Evolutionary conservation across 805 yeast species (phyloP), one percentile per base, ranked within the genome.

Genomic region (Yarrowia sp.): DNA sequence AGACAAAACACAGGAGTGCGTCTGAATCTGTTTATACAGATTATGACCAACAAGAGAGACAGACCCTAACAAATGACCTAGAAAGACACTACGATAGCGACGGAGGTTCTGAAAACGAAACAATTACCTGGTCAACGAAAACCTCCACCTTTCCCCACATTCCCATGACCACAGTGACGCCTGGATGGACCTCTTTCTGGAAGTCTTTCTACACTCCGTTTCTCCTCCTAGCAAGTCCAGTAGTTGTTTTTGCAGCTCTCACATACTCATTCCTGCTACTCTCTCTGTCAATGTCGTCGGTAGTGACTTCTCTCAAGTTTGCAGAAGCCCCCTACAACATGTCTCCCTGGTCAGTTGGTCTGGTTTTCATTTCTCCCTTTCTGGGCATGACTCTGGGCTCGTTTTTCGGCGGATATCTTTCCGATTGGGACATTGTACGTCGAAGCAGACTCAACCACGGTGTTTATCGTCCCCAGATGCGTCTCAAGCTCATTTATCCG

Each of bases 401-500:
- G 7, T 24, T 66, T 6, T 44, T 49, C n/a, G 68, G 68, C 12
- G 68, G 68, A 10, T 36, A 33, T 10, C 12, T 65, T 9, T 51
- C 58, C 19, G 68, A 66, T 44, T 51, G 64, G 66, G 64, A 58
- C 4, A 61, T 65, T 30, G 26, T 66, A 16, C 10, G 66, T 46
- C 33, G 65, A 44, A 59, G 67, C 3, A 11, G 43, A 33, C 43
- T 49, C 33, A 67, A 68, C 26, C 38, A 38, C 2, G 70, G 70
- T 3, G 51, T 62, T 12, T 49, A 59, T 33, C 66, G 66, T 26
- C 66, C 69, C 10, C 69, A 67, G 33, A 66, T 66, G 41, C 40
- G 69, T 8, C 54, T 67, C 11, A 67, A 52, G 21, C 54, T 66
- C 30, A 33, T 65, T 9, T 19, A 41, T 6, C 43, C 63, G 2